phyloP scores from a whole-genome alignment of 257 asterid species.

The Anisodus acutangulus region DNA sequence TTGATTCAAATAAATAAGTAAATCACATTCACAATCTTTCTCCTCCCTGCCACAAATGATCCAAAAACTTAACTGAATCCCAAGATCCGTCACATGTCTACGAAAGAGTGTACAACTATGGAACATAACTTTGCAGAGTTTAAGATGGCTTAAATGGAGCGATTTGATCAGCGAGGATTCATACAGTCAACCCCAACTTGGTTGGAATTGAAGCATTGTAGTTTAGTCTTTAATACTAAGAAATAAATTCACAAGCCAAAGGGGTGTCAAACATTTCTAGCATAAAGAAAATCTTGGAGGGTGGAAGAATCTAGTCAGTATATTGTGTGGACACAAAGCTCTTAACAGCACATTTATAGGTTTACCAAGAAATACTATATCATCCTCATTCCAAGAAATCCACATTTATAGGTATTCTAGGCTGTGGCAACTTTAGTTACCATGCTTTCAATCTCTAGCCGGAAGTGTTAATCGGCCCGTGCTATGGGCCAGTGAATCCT shows the following conservation, averaged over 20 bases:
- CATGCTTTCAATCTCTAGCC: background rate
- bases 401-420: no score
- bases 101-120: background rate
- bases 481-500: background rate
- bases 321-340: background rate
- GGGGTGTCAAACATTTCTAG: background rate
- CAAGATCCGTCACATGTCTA: background rate
- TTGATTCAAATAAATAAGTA: background rate
- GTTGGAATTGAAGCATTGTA: no score
- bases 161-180: background rate
- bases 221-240: no score
- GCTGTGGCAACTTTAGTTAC: background rate
- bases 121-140: background rate
- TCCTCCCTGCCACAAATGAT: conserved; percentile 17
- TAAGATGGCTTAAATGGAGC: background rate
- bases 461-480: background rate
- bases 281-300: background rate
- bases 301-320: background rate
- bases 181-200: no score
- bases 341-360: background rate
- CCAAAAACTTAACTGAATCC: conserved; percentile 1
- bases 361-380: background rate
- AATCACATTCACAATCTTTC: background rate
- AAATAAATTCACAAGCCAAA: background rate
- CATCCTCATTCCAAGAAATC: background rate